Evolutionary conservation across 1,139 yeast species (phyloP).

Genomic region (Lodderomyces margitis): DNA sequence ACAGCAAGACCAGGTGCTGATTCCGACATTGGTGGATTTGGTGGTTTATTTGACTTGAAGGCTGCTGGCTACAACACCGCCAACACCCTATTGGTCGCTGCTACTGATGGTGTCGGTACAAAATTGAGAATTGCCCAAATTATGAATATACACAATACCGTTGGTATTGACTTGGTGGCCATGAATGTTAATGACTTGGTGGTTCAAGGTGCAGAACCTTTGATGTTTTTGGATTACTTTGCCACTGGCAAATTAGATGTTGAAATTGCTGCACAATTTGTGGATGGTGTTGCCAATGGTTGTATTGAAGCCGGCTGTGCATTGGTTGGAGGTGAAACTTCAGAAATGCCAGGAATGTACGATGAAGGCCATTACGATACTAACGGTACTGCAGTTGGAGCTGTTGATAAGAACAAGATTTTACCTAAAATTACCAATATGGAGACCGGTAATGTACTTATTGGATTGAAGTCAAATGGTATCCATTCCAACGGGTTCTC

Average conservation of each 20-base stretch:
- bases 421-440: conserved; percentile 69
- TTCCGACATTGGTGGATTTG: conserved; percentile 98
- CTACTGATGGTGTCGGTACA: conserved; percentile 99
- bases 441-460: conserved; percentile 74
- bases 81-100: conserved; percentile 86
- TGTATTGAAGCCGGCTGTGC: conserved; percentile 97
- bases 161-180: conserved; percentile 97
- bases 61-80: conserved; percentile 80
- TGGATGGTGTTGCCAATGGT: conserved; percentile 94
- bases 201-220: conserved; percentile 98
- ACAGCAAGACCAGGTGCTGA: conserved; percentile 96
- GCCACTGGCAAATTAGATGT: conserved; percentile 93
- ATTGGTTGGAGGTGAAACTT: conserved; percentile 97
- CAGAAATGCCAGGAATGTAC: conserved; percentile 99
- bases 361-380: conserved; percentile 95
- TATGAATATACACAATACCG: conserved; percentile 86
- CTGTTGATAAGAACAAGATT: conserved; percentile 77
- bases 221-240: conserved; percentile 91
- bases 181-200: conserved; percentile 98
- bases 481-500: conserved; percentile 97
- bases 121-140: conserved; percentile 93
- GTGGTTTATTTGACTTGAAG: conserved; percentile 89
- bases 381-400: conserved; percentile 98
- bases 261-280: conserved; percentile 81
- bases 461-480: conserved; percentile 90